These are phyloP conservation scores for Lasiodiplodia theobromae DNA, from an alignment of 2,329 filamentous ascomycete genomes.

Conservation along the genomic window DNA sequence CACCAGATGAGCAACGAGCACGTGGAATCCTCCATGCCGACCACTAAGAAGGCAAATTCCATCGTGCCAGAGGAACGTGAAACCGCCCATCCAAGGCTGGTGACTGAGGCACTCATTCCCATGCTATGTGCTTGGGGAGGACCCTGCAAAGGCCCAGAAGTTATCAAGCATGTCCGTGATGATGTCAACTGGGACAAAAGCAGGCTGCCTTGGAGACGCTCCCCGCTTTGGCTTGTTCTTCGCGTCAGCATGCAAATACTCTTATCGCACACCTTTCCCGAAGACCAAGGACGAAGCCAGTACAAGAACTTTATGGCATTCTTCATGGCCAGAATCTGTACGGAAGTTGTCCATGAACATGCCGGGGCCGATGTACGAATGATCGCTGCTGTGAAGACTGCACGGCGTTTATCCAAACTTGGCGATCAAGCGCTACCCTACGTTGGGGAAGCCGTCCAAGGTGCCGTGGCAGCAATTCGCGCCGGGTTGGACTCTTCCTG, in stretches of 20 bases:
- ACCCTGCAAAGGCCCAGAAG: conserved; percentile 32
- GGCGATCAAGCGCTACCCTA: background rate
- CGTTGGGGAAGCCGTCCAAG: background rate
- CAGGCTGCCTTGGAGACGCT: conserved; percentile 55
- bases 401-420: conserved; percentile 27
- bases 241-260: conserved; percentile 55
- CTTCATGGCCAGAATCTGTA: conserved; percentile 51
- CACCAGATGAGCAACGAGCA: conserved; percentile 47
- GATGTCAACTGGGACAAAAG: conserved; percentile 54
- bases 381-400: conserved; percentile 36
- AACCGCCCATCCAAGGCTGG: conserved; percentile 56
- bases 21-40: conserved; percentile 16
- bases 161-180: conserved; percentile 60
- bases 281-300: background rate
- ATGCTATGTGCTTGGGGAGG: background rate
- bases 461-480: background rate
- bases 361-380: conserved; percentile 31
- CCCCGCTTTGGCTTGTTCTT: conserved; percentile 60
- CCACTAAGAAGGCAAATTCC: conserved; percentile 47
- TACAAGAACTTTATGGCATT: conserved; percentile 63
- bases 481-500: background rate
- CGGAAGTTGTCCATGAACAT: conserved; percentile 28
- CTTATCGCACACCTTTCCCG: background rate
- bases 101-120: conserved; percentile 58
- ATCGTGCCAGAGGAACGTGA: conserved; percentile 55